These are phyloP conservation scores for Phytophthora boehmeriae DNA, from an alignment of 352 stramenopile genomes.

Conservation along the genomic window DNA sequence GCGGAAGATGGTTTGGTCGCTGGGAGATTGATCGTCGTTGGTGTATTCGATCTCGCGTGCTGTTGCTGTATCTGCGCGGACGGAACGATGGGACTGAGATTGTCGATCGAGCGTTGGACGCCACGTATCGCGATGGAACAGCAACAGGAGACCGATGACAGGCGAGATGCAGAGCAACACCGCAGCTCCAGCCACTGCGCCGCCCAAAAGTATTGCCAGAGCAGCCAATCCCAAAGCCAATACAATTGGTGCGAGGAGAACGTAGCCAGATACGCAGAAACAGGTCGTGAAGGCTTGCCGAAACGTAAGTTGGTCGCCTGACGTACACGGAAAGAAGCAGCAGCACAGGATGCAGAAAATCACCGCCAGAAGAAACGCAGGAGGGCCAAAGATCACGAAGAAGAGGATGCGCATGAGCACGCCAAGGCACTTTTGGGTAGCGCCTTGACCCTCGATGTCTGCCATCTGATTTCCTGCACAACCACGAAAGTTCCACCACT, in stretches of 20 bases:
- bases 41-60: constrained; percentile 34
- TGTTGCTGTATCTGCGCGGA: constrained; percentile 19
- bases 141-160: constrained; percentile 31
- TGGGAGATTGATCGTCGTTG: constrained; percentile 32
- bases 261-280: constrained; percentile 62
- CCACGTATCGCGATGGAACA: constrained; percentile 23
- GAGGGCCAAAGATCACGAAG: constrained; percentile 69
- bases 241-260: constrained; percentile 55
- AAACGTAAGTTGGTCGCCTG: constrained; percentile 45
- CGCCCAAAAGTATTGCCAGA: constrained; percentile 33
- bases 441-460: constrained; percentile 55
- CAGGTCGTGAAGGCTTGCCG: constrained; percentile 67
- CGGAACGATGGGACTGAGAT: constrained; percentile 18
- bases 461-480: constrained; percentile 78
- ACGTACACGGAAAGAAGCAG: constrained; percentile 69
- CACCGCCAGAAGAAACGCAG: constrained; percentile 62
- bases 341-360: constrained; percentile 63
- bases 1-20: constrained; percentile 34
- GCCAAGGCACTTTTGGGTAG: constrained; percentile 41
- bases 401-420: constrained; percentile 53
- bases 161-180: constrained; percentile 37
- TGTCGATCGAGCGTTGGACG: constrained; percentile 5
- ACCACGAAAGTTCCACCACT: constrained; percentile 84
- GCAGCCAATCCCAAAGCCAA: constrained; percentile 36
- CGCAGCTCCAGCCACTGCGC: constrained; percentile 26